Conservation (phyloP, 768 basidiomycete genomes). For the Russula foetens region DNA sequence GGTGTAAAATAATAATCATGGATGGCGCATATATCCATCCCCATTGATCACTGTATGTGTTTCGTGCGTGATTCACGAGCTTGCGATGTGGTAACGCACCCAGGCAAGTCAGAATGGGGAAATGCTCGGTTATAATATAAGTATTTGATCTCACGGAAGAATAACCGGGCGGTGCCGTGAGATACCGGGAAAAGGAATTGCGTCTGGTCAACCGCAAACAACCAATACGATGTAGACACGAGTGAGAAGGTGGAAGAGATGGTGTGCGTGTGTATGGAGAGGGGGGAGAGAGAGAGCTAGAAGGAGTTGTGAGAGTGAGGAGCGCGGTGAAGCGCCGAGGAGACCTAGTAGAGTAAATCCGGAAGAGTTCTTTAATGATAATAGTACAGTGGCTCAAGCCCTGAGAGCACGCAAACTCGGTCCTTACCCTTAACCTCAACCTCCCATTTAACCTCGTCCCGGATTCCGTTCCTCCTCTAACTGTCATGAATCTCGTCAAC, state of each 20-base stretch:
- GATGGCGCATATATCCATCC: no score
- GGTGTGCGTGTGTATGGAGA: no score
- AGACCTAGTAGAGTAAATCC: no score
- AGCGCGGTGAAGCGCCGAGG: no score
- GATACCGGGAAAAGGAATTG: not conserved
- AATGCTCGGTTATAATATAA: not conserved
- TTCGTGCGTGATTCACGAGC: not conserved
- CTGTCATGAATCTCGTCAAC: constrained; percentile 18
- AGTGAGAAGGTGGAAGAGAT: not conserved
- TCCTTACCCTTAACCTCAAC: constrained; percentile 11
- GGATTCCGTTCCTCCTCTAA: constrained; percentile 1
- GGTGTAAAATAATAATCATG: no score
- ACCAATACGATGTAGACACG: constrained; percentile 1
- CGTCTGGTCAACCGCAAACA: no score
- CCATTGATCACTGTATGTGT: not conserved
- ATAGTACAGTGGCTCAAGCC: no score
- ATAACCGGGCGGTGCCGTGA: not conserved
- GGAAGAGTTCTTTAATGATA: no score
- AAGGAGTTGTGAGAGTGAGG: not conserved
- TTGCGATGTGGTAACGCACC: not conserved
- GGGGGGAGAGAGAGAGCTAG: no score
- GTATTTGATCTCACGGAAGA: not conserved
- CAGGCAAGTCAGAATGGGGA: not conserved
- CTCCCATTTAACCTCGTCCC: not conserved
- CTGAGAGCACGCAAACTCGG: not conserved